Conservation (phyloP, 192 early-diverging fungal genomes). For the Chytriomyces sp. region DNA sequence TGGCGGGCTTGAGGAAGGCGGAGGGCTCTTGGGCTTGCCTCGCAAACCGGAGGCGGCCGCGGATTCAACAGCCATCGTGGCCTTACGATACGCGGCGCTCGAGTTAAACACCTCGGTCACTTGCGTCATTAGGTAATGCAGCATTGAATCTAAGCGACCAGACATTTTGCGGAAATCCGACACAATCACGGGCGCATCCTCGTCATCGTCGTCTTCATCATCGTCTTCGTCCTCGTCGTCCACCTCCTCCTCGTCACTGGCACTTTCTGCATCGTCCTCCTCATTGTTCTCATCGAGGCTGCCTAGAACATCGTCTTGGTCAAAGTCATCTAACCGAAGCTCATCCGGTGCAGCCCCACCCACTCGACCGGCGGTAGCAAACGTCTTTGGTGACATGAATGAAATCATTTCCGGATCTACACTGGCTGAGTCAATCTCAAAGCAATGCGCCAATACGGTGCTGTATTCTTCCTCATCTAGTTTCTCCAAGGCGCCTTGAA, state of each 20-base stretch:
- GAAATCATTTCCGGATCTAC: constrained; percentile 8
- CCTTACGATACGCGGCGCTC: no score
- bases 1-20: no score
- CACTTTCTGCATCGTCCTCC: neutral
- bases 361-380: constrained; percentile 4
- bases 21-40: constrained; percentile 52
- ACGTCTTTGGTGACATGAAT: constrained; percentile 22
- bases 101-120: constrained; percentile 1
- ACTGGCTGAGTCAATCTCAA: constrained; percentile 58
- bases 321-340: constrained; percentile 51
- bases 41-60: neutral
- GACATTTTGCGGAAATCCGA: constrained; percentile 26
- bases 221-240: constrained; percentile 40
- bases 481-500: constrained; percentile 90
- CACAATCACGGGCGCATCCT: constrained; percentile 19
- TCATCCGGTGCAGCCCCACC: constrained; percentile 35
- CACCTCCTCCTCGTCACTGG: neutral
- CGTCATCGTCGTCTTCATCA: constrained; percentile 22
- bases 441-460: constrained; percentile 46
- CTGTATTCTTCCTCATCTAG: constrained; percentile 62
- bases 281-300: neutral
- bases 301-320: neutral
- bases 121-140: constrained; percentile 28
- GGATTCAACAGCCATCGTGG: neutral
- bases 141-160: constrained; percentile 43